Conservation (phyloP, 164 flowering plant species). For the Santalum album region DNA sequence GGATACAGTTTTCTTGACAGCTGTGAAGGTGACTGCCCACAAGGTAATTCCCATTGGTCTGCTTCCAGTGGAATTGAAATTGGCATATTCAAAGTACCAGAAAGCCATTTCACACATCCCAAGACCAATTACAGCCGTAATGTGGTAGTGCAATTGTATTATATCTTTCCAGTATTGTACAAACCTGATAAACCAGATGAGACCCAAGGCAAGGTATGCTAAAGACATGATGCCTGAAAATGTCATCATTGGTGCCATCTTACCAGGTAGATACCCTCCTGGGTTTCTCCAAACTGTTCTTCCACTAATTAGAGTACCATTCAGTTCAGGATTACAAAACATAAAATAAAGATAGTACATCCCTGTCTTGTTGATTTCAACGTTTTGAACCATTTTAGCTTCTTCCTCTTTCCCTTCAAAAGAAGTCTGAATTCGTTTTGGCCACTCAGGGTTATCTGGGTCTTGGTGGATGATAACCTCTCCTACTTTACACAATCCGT, state of each 20-base stretch:
- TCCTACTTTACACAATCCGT: slow-evolving; percentile 2
- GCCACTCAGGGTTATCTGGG: background rate
- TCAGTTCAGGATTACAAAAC: slow-evolving; percentile 3
- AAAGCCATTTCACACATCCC: slow-evolving; percentile 6
- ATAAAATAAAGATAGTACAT: slow-evolving; percentile 4
- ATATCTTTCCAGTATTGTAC: slow-evolving; percentile 3
- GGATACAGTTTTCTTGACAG: slow-evolving; percentile 2
- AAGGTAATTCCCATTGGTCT: slow-evolving; percentile 1
- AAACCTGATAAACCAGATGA: slow-evolving; percentile 4
- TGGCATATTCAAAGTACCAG: slow-evolving; percentile 5
- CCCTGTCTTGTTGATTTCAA: slow-evolving; percentile 4
- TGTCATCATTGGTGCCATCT: slow-evolving; percentile 5
- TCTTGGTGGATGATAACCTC: slow-evolving; percentile 2
- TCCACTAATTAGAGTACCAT: slow-evolving; percentile 4
- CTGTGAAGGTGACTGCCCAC: slow-evolving; percentile 1
- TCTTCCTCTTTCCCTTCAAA: slow-evolving; percentile 5
- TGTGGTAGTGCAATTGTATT: slow-evolving; percentile 5
- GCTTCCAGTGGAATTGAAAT: slow-evolving; percentile 4
- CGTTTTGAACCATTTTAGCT: background rate
- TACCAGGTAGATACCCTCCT: slow-evolving; percentile 1
- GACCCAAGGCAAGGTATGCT: slow-evolving; percentile 4
- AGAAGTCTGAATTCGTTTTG: slow-evolving; percentile 1
- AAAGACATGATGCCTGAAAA: slow-evolving; percentile 1
- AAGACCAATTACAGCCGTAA: slow-evolving; percentile 4
- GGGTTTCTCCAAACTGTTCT: slow-evolving; percentile 6